Conservation (phyloP, 1,139 yeast genomes). For the Blastobotrys indianensis region DNA sequence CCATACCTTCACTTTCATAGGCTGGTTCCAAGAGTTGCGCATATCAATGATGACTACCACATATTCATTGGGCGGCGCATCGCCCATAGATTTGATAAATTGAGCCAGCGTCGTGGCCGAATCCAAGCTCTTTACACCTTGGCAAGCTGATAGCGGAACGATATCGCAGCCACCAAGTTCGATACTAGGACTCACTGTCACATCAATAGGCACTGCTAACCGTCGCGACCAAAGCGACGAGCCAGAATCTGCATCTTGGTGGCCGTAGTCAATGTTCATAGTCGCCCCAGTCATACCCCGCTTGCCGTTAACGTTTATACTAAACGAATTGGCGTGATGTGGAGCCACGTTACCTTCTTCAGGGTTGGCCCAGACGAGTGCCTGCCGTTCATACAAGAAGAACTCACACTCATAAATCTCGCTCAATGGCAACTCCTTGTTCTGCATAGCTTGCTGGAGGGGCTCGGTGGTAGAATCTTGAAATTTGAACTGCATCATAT, state of each 20-base stretch:
- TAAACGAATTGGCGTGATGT: constrained; percentile 35
- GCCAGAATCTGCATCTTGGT: constrained; percentile 9
- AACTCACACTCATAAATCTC: constrained; percentile 76
- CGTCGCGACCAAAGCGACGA: constrained; percentile 43
- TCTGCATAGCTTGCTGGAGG: constrained; percentile 43
- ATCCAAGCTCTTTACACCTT: constrained; percentile 11
- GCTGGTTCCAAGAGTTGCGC: constrained; percentile 56
- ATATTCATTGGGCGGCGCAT: constrained; percentile 42
- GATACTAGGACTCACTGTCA: constrained; percentile 64
- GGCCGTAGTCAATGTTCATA: constrained; percentile 62
- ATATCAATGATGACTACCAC: constrained; percentile 63
- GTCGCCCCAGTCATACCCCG: constrained; percentile 65
- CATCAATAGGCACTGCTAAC: constrained; percentile 56
- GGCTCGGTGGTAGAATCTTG: constrained; percentile 72
- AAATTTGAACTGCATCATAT: constrained; percentile 50
- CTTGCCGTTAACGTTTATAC: constrained; percentile 63
- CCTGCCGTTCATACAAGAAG: constrained; percentile 51
- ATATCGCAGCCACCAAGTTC: constrained; percentile 73
- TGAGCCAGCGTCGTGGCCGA: constrained; percentile 7
- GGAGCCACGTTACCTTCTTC: constrained; percentile 22
- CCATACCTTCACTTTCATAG: constrained; percentile 34
- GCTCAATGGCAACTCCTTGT: constrained; percentile 45
- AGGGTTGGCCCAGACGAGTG: constrained; percentile 39
- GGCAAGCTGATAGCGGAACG: constrained; percentile 39
- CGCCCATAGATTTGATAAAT: constrained; percentile 15